A percentile compares a stretch with the other conserved stretches of the same genome.
Evolutionary conservation across 108 stramenopile genomes (phyloP).

Genomic region (Discostella stelligeroides): DNA sequence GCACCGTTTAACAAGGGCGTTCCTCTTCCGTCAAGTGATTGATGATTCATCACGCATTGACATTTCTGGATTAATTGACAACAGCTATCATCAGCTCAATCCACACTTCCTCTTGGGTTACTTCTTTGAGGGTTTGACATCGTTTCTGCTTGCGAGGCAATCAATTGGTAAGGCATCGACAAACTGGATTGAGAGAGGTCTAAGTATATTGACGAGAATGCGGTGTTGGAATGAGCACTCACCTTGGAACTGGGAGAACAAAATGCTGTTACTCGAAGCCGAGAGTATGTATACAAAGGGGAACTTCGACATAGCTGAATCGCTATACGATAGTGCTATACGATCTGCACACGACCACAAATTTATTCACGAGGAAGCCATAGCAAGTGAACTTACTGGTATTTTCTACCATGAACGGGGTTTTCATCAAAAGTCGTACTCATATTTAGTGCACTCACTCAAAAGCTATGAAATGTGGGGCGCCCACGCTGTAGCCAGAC

Average conservation of each 20-base stretch:
- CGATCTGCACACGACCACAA: conserved; percentile 4
- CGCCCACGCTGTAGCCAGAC: too few relatives aligned
- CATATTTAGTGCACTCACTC: too few relatives aligned
- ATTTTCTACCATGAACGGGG: too few relatives aligned
- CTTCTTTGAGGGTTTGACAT: too few relatives aligned
- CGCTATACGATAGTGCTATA: not conserved
- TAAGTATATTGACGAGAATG: not conserved
- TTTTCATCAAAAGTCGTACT: too few relatives aligned
- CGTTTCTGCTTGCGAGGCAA: conserved; percentile 5
- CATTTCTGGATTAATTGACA: not conserved
- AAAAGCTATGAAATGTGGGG: too few relatives aligned
- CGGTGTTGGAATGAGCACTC: not conserved
- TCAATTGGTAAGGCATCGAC: not conserved
- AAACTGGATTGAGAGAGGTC: not conserved
- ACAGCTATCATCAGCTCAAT: not conserved
- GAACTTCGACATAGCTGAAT: not conserved
- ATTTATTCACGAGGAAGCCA: not conserved
- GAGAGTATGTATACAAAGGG: conserved; percentile 10
- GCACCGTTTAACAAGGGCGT: not conserved
- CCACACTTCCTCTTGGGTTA: not conserved
- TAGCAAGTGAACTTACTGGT: too few relatives aligned
- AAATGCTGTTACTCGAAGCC: conserved; percentile 9
- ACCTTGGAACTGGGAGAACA: conserved; percentile 20
- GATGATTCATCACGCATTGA: not conserved
- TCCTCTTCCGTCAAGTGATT: conserved; percentile 3